Evolutionary conservation across 2,329 filamentous ascomycete species (phyloP).

Genomic region (Clonostachys byssicola): DNA sequence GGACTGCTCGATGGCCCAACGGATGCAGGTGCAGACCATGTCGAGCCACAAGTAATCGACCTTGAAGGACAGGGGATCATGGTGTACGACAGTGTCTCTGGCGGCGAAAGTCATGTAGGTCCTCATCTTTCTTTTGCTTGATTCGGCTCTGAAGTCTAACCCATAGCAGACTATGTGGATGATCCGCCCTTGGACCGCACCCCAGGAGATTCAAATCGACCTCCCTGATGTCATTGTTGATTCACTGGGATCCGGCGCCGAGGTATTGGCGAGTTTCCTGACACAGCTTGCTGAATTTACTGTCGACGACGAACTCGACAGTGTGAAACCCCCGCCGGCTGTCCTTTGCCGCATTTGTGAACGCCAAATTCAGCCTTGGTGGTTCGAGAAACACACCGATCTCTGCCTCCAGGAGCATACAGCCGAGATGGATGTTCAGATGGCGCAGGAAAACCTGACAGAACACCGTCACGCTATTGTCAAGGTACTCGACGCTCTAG

Average conservation of each 20-base stretch:
- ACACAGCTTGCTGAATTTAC: constrained; percentile 84
- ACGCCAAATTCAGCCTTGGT: constrained; percentile 95
- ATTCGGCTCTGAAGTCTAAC: constrained; percentile 4
- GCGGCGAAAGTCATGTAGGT: constrained; percentile 84
- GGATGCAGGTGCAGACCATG: constrained; percentile 31
- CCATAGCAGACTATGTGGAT: constrained; percentile 91
- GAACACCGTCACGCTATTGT: constrained; percentile 95
- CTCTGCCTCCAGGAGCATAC: constrained; percentile 92
- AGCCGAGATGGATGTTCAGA: constrained; percentile 96
- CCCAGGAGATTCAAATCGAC: constrained; percentile 93
- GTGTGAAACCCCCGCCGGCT: constrained; percentile 70
- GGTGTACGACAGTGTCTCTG: constrained; percentile 87
- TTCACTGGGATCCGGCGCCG: constrained; percentile 88
- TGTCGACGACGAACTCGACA: constrained; percentile 60
- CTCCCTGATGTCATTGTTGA: constrained; percentile 86
- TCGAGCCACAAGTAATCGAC: constrained; percentile 50
- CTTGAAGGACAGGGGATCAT: constrained; percentile 97
- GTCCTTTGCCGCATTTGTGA: constrained; percentile 97
- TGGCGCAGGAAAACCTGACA: constrained; percentile 85
- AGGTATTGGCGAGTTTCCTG: constrained; percentile 90
- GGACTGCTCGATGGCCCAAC: constrained; percentile 34
- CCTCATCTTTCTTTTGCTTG: background rate
- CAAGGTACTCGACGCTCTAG: constrained; percentile 87
- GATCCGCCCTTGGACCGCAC: constrained; percentile 84
- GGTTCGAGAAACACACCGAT: constrained; percentile 99